These are phyloP conservation scores for Leccinum subrobustum DNA, from an alignment of 1,284 basidiomycete species.

Conservation along the genomic window DNA sequence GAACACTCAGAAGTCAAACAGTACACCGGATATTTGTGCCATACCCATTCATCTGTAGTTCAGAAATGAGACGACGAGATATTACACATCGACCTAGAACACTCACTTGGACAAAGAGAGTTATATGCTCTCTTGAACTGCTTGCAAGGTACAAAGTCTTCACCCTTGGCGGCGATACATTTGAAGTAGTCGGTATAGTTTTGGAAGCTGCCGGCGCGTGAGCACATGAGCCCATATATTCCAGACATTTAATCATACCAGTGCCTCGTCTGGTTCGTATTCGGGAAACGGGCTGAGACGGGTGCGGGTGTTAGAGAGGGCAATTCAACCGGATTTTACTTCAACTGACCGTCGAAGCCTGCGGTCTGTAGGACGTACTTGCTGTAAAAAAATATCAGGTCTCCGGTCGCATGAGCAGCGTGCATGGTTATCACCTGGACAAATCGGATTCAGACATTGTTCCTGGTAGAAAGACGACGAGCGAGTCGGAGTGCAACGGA, in stretches of 20 bases:
- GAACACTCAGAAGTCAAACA: conserved; percentile 11
- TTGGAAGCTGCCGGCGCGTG: conserved; percentile 65
- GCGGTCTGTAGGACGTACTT: conserved; percentile 86
- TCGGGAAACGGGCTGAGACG: conserved; percentile 84
- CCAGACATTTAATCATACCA: conserved; percentile 55
- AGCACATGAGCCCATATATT: conserved; percentile 2
- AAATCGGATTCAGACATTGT: conserved; percentile 58
- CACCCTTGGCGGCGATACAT: conserved; percentile 95
- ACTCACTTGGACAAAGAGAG: conserved; percentile 97
- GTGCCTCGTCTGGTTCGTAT: conserved; percentile 93
- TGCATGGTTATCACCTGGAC: conserved; percentile 44
- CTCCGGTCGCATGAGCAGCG: neutral
- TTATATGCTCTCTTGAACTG: conserved; percentile 97
- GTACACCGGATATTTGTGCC: conserved; percentile 18
- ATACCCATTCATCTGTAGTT: conserved; percentile 80
- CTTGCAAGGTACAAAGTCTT: conserved; percentile 97
- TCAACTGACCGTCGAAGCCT: conserved; percentile 73
- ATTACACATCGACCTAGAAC: conserved; percentile 3
- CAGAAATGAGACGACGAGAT: conserved; percentile 14
- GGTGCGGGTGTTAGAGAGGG: conserved; percentile 10
- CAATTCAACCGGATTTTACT: neutral
- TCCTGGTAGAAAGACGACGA: conserved; percentile 21
- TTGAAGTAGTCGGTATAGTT: conserved; percentile 99
- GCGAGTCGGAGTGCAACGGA: conserved; percentile 43
- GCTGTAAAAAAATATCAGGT: conserved; percentile 40